Evolutionary conservation across 202 grass and related monocot genomes (phyloP).

Genomic region (Hordeum pubiflorum): DNA sequence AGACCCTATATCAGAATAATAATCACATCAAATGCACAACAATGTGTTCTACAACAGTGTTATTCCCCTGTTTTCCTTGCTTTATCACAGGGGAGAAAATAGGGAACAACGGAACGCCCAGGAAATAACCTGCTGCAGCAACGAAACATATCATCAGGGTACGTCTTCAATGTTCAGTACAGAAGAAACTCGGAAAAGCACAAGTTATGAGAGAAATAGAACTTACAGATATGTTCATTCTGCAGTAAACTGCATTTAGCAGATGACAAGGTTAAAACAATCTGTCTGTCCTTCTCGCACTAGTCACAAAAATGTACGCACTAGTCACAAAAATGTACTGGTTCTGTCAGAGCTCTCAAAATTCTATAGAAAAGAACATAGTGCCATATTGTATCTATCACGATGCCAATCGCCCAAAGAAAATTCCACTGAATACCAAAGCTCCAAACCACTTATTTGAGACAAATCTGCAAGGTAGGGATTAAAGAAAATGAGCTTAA

Average conservation of each 20-base stretch:
- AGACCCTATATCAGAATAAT: not conserved
- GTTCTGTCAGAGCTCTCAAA: not conserved
- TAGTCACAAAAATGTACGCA: not conserved
- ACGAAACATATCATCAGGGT: not conserved
- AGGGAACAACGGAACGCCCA: not conserved
- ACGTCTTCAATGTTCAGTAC: not conserved
- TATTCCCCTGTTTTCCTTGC: not conserved
- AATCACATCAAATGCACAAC: not conserved
- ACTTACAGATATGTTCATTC: not conserved
- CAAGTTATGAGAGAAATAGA: not conserved
- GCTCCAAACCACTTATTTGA: constrained; percentile 95
- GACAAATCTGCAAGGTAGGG: constrained; percentile 44
- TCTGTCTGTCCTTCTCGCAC: not conserved
- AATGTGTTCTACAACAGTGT: not conserved
- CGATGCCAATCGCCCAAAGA: constrained; percentile 51
- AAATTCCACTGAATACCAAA: constrained; percentile 59
- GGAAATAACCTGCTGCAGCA: not conserved
- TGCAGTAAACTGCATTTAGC: not conserved
- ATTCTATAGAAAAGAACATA: not conserved
- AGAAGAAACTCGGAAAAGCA: not conserved
- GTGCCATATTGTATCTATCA: constrained; percentile 20
- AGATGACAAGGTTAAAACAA: not conserved
- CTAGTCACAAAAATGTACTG: not conserved
- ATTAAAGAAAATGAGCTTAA: not conserved
- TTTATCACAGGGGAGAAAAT: not conserved